Evolutionary conservation across 768 basidiomycete genomes (phyloP), one percentile per base, ranked within the genome.

Genomic region (Termitomyces sp.): DNA sequence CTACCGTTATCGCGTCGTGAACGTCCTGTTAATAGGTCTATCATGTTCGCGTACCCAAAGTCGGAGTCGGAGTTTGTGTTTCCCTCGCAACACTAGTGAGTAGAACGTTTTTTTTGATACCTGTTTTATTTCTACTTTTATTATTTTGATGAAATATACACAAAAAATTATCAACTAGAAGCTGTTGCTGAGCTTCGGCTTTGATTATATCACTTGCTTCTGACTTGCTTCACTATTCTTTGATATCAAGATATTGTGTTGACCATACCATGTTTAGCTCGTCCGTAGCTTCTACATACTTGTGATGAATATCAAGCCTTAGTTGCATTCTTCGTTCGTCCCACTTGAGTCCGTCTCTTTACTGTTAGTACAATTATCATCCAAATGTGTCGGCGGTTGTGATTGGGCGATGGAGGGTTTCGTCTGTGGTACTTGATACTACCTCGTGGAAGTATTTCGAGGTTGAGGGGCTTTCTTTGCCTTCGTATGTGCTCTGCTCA

Each of bases 171-270:
- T 51, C 57, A 59, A 90, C 88, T 91, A 91, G 88, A 91, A 89
- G 88, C 88, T 91, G 88, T 91, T 91, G 73, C 84, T 88, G 85
- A 91, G 86, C 84, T 79, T 79, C 70, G 81, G 85, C 86, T 59
- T 79, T 83, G 88, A 88, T 85, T 83, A 72, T 62, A 74, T 63
- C 61, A 66, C 56, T 69, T 63, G 45, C 60, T 51, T 63, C 80
- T 82, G 80, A 83, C 50, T 52, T 55, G 43, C 42, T 50, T 42
- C 17, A 46, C 6, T 4, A 4, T 42, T 59, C 2, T 17, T 31
- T 46, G 34, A 4, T 34, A 42, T 56, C 46, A 10, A 9, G 40
- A 50, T 49, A 42, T 10, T 17, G 62, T 63, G 63, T 65, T 65
- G 53, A 66, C 61, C 37, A 29, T 9, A 15, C 10, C 17, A 29